These are phyloP conservation scores for Ganoderma boninense DNA, from an alignment of 1,284 basidiomycete genomes.

Conservation along the genomic window DNA sequence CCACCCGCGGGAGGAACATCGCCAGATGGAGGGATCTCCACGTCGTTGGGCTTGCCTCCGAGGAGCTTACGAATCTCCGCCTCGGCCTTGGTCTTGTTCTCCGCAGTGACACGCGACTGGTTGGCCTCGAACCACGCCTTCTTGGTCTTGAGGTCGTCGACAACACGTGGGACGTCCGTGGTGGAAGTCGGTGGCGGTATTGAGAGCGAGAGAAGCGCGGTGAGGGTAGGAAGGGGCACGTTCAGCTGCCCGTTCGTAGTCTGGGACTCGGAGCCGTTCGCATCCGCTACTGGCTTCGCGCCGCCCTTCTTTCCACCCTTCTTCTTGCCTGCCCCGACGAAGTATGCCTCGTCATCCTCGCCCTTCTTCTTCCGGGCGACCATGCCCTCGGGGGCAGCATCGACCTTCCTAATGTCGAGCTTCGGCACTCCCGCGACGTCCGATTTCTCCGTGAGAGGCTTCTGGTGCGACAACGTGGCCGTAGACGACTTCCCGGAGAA, in stretches of 20 bases:
- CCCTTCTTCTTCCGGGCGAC: conserved; percentile 93
- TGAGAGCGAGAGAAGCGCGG: conserved; percentile 88
- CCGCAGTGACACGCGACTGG: conserved; percentile 71
- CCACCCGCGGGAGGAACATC: conserved; percentile 53
- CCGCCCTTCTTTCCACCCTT: conserved; percentile 78
- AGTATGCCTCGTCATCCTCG: conserved; percentile 86
- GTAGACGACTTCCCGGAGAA: conserved; percentile 81
- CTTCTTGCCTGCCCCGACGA: conserved; percentile 73
- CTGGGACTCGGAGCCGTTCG: conserved; percentile 46
- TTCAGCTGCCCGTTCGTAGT: conserved; percentile 61
- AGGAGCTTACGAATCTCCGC: conserved; percentile 79
- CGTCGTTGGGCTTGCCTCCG: conserved; percentile 51
- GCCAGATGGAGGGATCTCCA: conserved; percentile 47
- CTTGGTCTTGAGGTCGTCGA: conserved; percentile 94
- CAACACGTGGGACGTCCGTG: conserved; percentile 83
- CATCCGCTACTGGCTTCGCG: conserved; percentile 51
- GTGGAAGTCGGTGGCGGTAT: conserved; percentile 89
- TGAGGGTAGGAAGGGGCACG: conserved; percentile 86
- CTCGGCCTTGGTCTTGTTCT: conserved; percentile 83
- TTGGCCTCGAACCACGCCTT: conserved; percentile 93
- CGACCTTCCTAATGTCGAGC: conserved; percentile 88
- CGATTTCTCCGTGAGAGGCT: conserved; percentile 46
- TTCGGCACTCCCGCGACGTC: conserved; percentile 80
- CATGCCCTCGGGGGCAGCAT: conserved; percentile 73
- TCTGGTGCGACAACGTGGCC: conserved; percentile 47